These are phyloP conservation scores for Aspergillus bridgeri DNA, from an alignment of 495 filamentous ascomycete species.

Conservation along the genomic window DNA sequence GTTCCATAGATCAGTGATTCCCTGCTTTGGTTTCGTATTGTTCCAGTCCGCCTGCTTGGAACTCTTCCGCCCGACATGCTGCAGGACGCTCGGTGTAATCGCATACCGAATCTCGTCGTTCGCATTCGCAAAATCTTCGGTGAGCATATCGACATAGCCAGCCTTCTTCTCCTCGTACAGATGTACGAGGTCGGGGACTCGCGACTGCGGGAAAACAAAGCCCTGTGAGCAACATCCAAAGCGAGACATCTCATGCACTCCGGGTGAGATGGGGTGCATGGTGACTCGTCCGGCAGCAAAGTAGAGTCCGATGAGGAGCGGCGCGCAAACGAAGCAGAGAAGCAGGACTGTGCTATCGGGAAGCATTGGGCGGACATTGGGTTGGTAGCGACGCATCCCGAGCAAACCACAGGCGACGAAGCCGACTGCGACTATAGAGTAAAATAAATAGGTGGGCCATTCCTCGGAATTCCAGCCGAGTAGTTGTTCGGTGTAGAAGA, in stretches of 20 bases:
- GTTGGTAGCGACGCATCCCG: constrained; percentile 2
- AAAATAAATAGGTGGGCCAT: constrained; percentile 38
- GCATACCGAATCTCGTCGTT: constrained; percentile 43
- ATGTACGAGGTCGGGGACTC: constrained; percentile 26
- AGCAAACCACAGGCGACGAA: constrained; percentile 10
- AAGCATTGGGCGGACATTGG: constrained; percentile 9
- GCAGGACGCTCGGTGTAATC: constrained; percentile 47
- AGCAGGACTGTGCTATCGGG: constrained; percentile 13
- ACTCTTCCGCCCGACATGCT: constrained; percentile 47
- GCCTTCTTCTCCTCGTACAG: constrained; percentile 13
- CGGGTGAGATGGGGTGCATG: constrained; percentile 30
- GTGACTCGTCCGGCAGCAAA: constrained; percentile 35
- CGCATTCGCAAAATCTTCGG: constrained; percentile 43
- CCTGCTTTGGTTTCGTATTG: constrained; percentile 7
- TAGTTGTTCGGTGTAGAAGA: constrained; percentile 54
- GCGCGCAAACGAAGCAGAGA: constrained; percentile 22
- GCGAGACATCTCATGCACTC: constrained; percentile 46
- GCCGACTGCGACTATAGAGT: constrained; percentile 20
- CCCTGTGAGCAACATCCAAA: constrained; percentile 52
- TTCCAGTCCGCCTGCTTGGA: constrained; percentile 23
- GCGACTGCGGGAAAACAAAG: constrained; percentile 38
- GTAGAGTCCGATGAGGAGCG: constrained; percentile 29
- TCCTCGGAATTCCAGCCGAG: constrained; percentile 53
- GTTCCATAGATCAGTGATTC: constrained; percentile 37
- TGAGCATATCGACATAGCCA: constrained; percentile 40